Conservation (phyloP, 176 grass and related monocot species). For the Avena eriantha region DNA sequence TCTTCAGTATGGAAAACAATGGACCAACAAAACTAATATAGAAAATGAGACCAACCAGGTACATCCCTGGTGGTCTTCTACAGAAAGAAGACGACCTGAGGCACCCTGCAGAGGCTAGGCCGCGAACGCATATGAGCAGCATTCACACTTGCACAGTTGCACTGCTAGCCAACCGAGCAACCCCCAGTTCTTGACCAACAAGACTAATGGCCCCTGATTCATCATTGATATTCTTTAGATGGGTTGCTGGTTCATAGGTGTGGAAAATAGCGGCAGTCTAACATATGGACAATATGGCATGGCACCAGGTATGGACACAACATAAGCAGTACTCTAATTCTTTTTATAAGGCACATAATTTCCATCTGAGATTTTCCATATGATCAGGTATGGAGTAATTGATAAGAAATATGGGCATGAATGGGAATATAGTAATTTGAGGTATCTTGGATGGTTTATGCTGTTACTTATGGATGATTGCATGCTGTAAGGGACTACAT, state of each 20-base stretch:
- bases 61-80: not conserved
- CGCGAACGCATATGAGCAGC: not conserved
- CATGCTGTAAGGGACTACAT: not conserved
- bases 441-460: not conserved
- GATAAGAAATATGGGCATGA: not conserved
- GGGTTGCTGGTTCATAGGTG: not conserved
- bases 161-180: not conserved
- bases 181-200: not conserved
- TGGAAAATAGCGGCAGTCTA: not conserved
- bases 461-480: not conserved
- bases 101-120: not conserved
- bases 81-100: not conserved
- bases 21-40: not conserved
- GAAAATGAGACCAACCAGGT: not conserved
- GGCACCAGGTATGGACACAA: not conserved
- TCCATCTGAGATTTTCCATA: not conserved
- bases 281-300: not conserved
- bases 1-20: not conserved
- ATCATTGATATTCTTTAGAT: slow-evolving; percentile 3
- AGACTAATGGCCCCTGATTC: not conserved
- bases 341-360: not conserved
- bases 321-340: not conserved
- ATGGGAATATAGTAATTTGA: not conserved
- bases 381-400: not conserved
- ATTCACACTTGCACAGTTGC: not conserved